Evolutionary conservation across 2,329 filamentous ascomycete genomes (phyloP), one percentile per base, ranked within the genome.

Genomic region (Metarhizium album): DNA sequence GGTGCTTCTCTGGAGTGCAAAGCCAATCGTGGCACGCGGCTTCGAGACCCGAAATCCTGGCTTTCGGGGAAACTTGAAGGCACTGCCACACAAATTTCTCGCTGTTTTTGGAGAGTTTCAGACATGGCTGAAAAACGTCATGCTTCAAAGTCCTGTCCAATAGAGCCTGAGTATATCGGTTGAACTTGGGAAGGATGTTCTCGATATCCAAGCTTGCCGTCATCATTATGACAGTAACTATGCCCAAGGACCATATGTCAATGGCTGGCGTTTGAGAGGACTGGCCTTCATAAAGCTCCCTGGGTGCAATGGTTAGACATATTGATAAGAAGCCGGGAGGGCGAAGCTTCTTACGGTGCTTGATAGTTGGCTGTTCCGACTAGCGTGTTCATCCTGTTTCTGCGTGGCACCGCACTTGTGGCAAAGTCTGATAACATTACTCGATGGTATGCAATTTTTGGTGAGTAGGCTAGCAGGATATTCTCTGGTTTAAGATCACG

Each of bases 401-500:
- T 63, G 42, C 62, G 64, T 8, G 69, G 62, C 11, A 72, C 65
- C 13, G 67, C 74, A 2, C 73, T 74, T 42, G 69, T 70, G 2
- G 76, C 75, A 64, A 80, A 74, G 53, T 80, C 76, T 0, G 75
- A 72, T 11, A 80, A 65, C 54, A 75, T 71, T 2, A 79, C 63
- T 8, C 75, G 67, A 47, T 67, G 64, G 42, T 72, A 70, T 2
- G 64, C 62, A 11, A 68, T 60, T 24, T 66, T 68, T 0, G 73
- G 72, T 2, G 72, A 74, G 14, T 68, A 69, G 0, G 70, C 70
- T 50, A 77, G 65, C 11, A 79, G 68, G 3, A 80, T 67, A 40
- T 79, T 79, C 55, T 78, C 75, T 0, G 71, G 74, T 53, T 80
- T 79, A 29, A 79, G 62, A 50, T 80, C 76, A 1, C 76, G 70